Percentiles rank a stretch among this genome's conserved stretches.
phyloP scores from a whole-genome alignment of 225 moss, liverwort and hornwort genomes.

The Straminergon stramineum region DNA sequence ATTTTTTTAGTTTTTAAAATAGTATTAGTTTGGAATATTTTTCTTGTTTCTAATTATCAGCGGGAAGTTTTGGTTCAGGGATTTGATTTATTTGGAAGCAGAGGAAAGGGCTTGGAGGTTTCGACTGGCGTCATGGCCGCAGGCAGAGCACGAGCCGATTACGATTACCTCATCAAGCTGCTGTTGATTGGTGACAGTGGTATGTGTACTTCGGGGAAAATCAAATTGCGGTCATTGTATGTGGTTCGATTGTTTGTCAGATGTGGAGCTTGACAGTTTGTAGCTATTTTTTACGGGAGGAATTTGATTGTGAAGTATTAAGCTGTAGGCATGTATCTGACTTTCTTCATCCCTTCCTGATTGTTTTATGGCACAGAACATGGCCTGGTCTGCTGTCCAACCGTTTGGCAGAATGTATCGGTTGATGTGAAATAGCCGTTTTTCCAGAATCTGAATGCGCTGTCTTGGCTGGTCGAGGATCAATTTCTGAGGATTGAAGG shows the following conservation, averaged over 20 bases:
- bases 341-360: neutral
- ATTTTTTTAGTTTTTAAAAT: neutral
- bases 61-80: neutral
- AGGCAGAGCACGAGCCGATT: conserved; percentile 92
- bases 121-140: conserved; percentile 56
- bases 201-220: conserved; percentile 10
- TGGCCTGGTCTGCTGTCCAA: neutral
- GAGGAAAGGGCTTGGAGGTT: neutral
- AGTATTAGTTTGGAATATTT: neutral
- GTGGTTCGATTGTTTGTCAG: neutral
- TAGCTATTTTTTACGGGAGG: neutral
- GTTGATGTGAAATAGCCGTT: neutral
- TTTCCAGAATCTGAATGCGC: neutral
- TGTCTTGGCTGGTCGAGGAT: neutral
- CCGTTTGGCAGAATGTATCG: neutral
- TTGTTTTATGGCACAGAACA: neutral
- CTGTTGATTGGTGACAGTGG: conserved; percentile 96
- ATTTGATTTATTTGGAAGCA: neutral
- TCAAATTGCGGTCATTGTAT: neutral
- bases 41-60: neutral
- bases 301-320: neutral
- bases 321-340: neutral
- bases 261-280: neutral
- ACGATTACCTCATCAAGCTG: conserved; percentile 97
- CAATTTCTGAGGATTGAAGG: neutral